phyloP scores from a whole-genome alignment of 768 basidiomycete species.

The Boletus pseudo-olivaceus region DNA sequence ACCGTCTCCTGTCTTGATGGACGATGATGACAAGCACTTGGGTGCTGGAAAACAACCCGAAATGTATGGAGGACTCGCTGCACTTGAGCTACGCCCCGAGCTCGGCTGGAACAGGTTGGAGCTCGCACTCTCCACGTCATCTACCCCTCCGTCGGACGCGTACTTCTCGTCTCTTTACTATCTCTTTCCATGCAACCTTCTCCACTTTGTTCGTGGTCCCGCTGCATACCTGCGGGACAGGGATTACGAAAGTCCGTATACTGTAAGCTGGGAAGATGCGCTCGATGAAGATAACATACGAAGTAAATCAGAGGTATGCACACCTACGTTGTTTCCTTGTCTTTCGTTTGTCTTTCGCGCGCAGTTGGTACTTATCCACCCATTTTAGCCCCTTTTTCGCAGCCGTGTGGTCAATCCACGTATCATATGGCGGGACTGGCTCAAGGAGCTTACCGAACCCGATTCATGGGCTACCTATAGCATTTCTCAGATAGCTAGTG shows the following conservation, averaged over 20 bases:
- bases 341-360: not conserved
- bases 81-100: conserved; percentile 47
- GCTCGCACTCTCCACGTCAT: conserved; percentile 51
- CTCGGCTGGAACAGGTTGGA: conserved; percentile 70
- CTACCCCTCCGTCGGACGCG: conserved; percentile 55
- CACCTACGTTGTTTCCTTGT: not conserved
- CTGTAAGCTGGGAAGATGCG: conserved; percentile 66
- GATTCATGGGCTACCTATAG: conserved; percentile 68
- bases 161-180: conserved; percentile 85
- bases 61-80: conserved; percentile 35
- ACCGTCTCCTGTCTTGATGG: conserved; percentile 33
- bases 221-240: conserved; percentile 56
- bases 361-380: conserved; percentile 1
- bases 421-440: conserved; percentile 63
- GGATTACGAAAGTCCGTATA: conserved; percentile 54
- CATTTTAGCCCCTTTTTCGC: conserved; percentile 58
- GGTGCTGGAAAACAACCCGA: conserved; percentile 6
- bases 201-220: conserved; percentile 74
- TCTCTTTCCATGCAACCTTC: conserved; percentile 84
- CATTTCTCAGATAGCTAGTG: conserved; percentile 58
- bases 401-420: conserved; percentile 72
- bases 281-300: conserved; percentile 69
- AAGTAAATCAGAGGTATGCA: conserved; percentile 64
- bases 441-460: conserved; percentile 57
- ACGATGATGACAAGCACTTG: conserved; percentile 24